Conservation (phyloP, 2,329 filamentous ascomycete genomes). For the Plenodomus tracheiphilus region DNA sequence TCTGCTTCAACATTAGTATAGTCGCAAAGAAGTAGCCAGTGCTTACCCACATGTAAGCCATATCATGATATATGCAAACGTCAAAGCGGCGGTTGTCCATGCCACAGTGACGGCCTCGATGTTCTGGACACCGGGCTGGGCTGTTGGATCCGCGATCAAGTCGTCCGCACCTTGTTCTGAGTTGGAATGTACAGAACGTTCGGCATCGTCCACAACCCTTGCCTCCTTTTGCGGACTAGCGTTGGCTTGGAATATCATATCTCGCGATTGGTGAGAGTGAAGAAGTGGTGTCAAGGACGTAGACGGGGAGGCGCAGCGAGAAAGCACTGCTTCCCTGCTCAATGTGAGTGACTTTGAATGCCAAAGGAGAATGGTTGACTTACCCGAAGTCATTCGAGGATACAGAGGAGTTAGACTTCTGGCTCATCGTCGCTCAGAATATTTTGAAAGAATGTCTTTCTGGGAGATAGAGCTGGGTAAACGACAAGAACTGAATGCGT, state of each 20-base stretch:
- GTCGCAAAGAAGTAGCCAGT: not conserved
- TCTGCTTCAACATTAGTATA: conserved; percentile 5
- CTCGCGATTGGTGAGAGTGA: not conserved
- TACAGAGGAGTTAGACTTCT: not conserved
- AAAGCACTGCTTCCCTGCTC: not conserved
- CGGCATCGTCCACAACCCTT: not conserved
- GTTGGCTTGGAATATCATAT: not conserved
- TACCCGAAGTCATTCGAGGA: not conserved
- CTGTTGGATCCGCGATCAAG: not conserved
- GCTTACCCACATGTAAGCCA: not conserved
- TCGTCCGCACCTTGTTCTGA: not conserved
- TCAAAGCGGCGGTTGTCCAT: conserved; percentile 5
- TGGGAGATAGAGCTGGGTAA: not conserved
- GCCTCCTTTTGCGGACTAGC: not conserved
- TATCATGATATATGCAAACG: conserved; percentile 7
- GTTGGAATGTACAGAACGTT: not conserved
- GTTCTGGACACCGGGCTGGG: conserved; percentile 5
- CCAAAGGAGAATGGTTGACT: not conserved
- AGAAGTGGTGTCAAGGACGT: not conserved
- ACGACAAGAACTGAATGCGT: not conserved
- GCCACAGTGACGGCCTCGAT: conserved; percentile 4
- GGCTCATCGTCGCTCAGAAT: not conserved
- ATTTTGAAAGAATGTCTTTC: not conserved
- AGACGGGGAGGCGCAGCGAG: not conserved
- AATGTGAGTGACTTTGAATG: not conserved